Conservation (phyloP, 352 stramenopile species). For the Pythium rishiriense region DNA sequence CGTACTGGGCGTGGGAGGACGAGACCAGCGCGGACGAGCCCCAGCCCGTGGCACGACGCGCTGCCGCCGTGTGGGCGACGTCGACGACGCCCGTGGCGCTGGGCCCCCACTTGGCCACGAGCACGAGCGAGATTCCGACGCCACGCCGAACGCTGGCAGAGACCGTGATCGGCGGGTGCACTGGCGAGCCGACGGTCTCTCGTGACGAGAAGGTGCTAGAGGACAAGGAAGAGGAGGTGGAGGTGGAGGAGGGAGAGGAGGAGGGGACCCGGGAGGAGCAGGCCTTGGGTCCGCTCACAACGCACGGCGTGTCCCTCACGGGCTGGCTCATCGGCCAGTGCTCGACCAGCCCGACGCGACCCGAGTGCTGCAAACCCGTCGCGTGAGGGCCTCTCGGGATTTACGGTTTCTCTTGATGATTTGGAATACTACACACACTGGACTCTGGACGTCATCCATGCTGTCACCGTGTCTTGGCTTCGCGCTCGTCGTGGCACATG, state of each 20-base stretch:
- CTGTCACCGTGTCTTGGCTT: no score
- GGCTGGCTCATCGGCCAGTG: slow-evolving; percentile 9
- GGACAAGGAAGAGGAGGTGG: neutral
- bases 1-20: slow-evolving; percentile 7
- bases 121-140: neutral
- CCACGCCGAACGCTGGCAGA: slow-evolving; percentile 1
- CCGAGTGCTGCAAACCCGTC: slow-evolving; percentile 14
- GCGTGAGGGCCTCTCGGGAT: no score
- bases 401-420: no score
- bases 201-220: neutral
- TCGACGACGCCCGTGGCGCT: neutral
- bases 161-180: slow-evolving; percentile 11
- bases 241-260: slow-evolving; percentile 1
- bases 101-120: no score
- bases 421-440: no score
- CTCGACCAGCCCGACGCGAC: neutral
- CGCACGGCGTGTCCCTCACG: slow-evolving; percentile 8
- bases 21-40: neutral
- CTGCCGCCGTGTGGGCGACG: slow-evolving; percentile 12
- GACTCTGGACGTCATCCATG: no score
- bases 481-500: no score
- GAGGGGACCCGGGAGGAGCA: neutral
- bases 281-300: slow-evolving; percentile 4
- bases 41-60: neutral
- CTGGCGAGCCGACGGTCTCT: neutral